Evolutionary conservation across 768 basidiomycete species (phyloP).

Genomic region (Auricularia cornea): DNA sequence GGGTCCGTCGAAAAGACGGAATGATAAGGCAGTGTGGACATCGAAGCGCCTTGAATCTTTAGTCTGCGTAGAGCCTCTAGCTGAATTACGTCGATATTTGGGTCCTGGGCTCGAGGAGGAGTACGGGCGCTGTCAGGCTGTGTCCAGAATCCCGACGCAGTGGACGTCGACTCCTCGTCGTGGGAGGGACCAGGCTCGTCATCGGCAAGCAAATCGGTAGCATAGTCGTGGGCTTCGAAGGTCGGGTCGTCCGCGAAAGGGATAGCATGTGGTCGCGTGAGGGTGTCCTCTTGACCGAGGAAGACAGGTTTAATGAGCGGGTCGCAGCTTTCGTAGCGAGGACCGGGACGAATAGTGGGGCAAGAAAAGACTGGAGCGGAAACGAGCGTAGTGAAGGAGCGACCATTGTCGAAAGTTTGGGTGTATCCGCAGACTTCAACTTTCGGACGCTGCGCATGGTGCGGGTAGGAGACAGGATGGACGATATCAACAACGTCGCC

Average conservation of each 20-base stretch:
- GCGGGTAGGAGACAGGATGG: too few species aligned
- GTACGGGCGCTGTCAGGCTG: too few species aligned
- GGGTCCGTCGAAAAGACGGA: not conserved
- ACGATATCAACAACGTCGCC: too few species aligned
- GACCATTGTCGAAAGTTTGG: not conserved
- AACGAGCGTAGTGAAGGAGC: not conserved
- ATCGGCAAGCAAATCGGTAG: too few species aligned
- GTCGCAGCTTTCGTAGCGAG: not conserved
- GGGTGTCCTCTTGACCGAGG: not conserved
- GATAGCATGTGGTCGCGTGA: not conserved
- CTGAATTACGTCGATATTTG: not conserved
- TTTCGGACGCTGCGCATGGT: too few species aligned
- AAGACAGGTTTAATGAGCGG: not conserved
- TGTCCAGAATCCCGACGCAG: too few species aligned
- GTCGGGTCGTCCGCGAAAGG: not conserved
- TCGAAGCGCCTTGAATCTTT: not conserved
- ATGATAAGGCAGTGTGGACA: not conserved
- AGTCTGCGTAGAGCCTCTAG: not conserved
- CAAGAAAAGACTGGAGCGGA: not conserved
- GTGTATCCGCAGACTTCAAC: too few species aligned
- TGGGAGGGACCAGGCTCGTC: too few species aligned
- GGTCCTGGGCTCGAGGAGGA: not conserved
- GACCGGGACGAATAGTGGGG: not conserved
- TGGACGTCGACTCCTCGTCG: too few species aligned
- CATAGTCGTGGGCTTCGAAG: not conserved